Base-by-base conservation (phyloP, 208 protist genomes). In the Acanthamoeba sp. region DNA sequence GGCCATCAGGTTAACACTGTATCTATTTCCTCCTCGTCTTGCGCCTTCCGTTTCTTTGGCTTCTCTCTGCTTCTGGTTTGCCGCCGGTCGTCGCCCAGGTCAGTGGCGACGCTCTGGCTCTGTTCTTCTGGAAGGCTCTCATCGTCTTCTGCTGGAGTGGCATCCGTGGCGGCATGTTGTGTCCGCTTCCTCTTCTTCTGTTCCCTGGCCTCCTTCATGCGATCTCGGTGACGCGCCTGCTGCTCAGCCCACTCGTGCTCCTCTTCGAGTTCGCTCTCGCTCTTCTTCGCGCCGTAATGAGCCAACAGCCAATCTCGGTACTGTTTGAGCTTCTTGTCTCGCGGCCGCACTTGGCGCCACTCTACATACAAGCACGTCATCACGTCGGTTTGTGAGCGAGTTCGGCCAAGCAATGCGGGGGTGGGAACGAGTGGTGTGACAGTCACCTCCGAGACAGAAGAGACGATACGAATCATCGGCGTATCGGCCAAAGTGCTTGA, bases 401-500 rank as follows among this genome's bases (percentile, higher is more conserved):
- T n/a, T n/a, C n/a, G n/a, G 24, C 14, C 24, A 34, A 78, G 69
- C 22, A 78, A 38, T 34, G 29, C 29, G 16, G 69, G 34, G 24
- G n/a, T n/a, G n/a, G n/a, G n/a, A n/a, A n/a, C n/a, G n/a, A n/a
- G n/a, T n/a, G n/a, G n/a, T n/a, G n/a, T n/a, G n/a, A n/a, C n/a
- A n/a, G n/a, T n/a, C 32, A 20, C 76, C 76, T 85, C 82, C 82
- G 2, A 89, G 82, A 32, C 42, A 57, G 52, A 89, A 89, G 29
- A 89, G 42, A 12, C 82, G 82, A 22, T 66, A 89, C 1, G 82
- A 89, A n/a, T 89, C 82, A 36, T 89, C 82, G 32, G 82, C 82
- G 36, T 89, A 89, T n/a, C 64, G 62, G 38, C 82, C 82, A 57
- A 89, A 89, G 52, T 89, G 64, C 82, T 89, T 89, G 82, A 89